Evolutionary conservation across 352 stramenopile genomes (phyloP).

Genomic region (Globisporangium apiculatum): DNA sequence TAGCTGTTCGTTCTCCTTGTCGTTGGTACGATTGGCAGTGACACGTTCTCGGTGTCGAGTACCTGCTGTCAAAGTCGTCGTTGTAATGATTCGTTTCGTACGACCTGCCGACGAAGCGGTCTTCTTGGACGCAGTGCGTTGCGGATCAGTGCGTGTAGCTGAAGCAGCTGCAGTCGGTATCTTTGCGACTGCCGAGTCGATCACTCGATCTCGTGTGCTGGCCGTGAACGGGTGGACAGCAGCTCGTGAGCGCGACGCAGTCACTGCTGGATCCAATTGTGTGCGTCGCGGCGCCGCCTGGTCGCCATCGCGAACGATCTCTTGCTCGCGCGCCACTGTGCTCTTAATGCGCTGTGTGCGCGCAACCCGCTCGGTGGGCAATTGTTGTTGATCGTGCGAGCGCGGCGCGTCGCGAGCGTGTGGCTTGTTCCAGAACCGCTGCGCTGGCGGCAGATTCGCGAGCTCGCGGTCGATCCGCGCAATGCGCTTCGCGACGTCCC

Average conservation of each 20-base stretch:
- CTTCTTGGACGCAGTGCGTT: too few species aligned
- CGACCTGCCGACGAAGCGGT: too few species aligned
- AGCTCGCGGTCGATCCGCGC: slow-evolving; percentile 60
- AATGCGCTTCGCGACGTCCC: slow-evolving; percentile 65
- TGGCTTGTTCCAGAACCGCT: slow-evolving; percentile 50
- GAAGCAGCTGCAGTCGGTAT: background rate
- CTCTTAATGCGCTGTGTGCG: background rate
- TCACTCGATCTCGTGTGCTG: background rate
- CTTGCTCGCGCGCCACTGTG: background rate
- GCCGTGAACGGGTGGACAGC: background rate
- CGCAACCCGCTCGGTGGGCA: background rate
- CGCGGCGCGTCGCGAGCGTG: background rate
- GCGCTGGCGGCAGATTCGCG: slow-evolving; percentile 28
- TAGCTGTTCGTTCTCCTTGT: too few species aligned
- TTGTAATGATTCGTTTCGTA: too few species aligned
- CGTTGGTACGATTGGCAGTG: too few species aligned
- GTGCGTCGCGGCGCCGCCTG: too few species aligned
- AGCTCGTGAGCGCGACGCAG: background rate
- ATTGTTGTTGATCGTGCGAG: background rate
- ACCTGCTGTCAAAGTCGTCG: too few species aligned
- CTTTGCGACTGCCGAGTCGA: background rate
- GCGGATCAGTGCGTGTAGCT: too few species aligned
- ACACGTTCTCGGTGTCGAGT: too few species aligned
- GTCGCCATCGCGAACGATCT: too few species aligned
- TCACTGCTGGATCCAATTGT: too few species aligned